Conservation (phyloP, 192 early-diverging fungal genomes). For the Backusella australiensis region DNA sequence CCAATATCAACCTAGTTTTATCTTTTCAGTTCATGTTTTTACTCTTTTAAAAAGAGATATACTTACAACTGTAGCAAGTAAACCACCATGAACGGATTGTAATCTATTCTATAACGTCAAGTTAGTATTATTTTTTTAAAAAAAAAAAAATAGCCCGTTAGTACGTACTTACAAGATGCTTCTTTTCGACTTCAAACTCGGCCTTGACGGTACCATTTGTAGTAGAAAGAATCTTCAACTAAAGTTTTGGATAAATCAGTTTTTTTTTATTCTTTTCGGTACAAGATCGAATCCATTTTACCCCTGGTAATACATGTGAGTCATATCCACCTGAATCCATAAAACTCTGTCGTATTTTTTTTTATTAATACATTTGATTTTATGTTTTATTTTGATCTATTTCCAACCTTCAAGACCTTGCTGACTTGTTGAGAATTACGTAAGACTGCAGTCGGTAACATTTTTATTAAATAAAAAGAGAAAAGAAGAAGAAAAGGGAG, state of each 20-base stretch:
- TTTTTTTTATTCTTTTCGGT: not conserved
- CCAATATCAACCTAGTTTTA: conserved; percentile 39
- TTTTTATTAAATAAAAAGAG: not conserved
- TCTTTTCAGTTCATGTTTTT: not conserved
- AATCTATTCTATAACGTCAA: conserved; percentile 42
- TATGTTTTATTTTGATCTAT: not conserved
- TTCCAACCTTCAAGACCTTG: not conserved
- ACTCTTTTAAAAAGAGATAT: not conserved
- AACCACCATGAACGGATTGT: conserved; percentile 46
- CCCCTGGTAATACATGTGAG: conserved; percentile 18
- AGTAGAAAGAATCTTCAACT: conserved; percentile 42
- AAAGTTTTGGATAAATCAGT: not conserved
- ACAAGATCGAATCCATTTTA: not conserved
- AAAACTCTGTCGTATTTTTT: conserved; percentile 4
- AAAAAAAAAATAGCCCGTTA: not conserved
- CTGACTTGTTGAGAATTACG: not conserved
- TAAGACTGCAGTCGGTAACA: conserved; percentile 7
- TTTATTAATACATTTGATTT: too few species aligned
- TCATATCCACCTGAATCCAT: conserved; percentile 14
- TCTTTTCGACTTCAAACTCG: conserved; percentile 43
- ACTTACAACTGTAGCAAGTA: conserved; percentile 46
- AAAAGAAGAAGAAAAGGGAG: not conserved
- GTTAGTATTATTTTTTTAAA: not conserved
- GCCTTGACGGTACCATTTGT: conserved; percentile 36
- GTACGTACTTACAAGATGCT: conserved; percentile 47